Base-by-base conservation (phyloP, 192 early-diverging fungal genomes). In the Linnemannia exigua region DNA sequence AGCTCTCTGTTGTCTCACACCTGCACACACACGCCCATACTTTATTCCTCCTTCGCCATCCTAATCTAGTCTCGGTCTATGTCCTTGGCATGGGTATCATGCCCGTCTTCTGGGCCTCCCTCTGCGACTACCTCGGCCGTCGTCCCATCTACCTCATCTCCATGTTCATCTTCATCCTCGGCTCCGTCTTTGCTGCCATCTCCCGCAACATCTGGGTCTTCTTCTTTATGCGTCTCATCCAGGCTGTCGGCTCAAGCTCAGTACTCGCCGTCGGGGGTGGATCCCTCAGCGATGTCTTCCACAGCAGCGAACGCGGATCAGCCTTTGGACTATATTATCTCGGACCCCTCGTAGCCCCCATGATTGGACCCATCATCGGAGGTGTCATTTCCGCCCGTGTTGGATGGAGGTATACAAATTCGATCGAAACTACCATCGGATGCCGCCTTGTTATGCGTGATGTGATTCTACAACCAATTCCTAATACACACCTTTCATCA, bases 311-410 rank as follows among this genome's bases (percentile, higher is more conserved):
- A 33, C 84, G 88, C 35, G 85, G 85, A 9, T 31, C 70, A 14
- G 85, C 84, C 14, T 89, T 81, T 80, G 88, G 88, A 14, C 37
- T 89, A 3, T 81, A 69, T 36, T 89, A 81, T 61, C 50, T 87
- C 16, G 88, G 88, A 15, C 77, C 77, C 28, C 50, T 84, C 25
- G 35, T 89, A n/a, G 88, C 81, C 6, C 82, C 82, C 38, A 84
- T 89, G 73, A 67, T 87, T 25, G 88, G 88, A 69, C 88, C 88
- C 16, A 75, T 89, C 36, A 81, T 89, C 66, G 88, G 88, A 68
- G 81, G 82, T 33, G 75, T 84, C n/a, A 41, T 83, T 16, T 71
- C 78, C 31, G 75, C 77, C 33, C 74, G 70, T 37, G 75, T 63
- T 15, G 84, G 84, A 7, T 86, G 84, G 84, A 79, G 84, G 82